A percentile compares a stretch with the other conserved stretches of the same genome.
Conservation (phyloP, 495 filamentous ascomycete genomes). For the Penicillium maclennaniae region DNA sequence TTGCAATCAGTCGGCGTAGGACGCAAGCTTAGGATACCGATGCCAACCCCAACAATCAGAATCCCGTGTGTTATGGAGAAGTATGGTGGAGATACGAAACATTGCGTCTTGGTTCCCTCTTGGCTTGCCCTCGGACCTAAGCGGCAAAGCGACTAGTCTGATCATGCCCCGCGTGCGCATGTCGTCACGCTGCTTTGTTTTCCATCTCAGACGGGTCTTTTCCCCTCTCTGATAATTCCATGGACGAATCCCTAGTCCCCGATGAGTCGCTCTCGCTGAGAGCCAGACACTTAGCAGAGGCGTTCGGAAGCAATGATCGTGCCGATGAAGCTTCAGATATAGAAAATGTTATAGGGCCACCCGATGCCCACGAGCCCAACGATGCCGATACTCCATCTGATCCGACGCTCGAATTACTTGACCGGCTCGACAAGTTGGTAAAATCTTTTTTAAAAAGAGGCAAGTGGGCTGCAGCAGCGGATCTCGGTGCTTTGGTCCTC, state of each 20-base stretch:
- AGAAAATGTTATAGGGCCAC: background rate
- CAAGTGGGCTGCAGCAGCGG: constrained; percentile 12
- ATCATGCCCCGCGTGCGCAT: background rate
- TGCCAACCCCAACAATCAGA: background rate
- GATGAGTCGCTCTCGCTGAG: constrained; percentile 3
- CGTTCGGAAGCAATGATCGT: constrained; percentile 5
- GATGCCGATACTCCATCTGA: background rate
- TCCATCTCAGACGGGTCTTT: background rate
- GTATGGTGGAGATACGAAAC: background rate
- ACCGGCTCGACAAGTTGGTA: constrained; percentile 1
- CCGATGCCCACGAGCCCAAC: background rate
- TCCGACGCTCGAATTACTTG: constrained; percentile 1
- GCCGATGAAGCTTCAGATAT: background rate
- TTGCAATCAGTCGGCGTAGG: background rate
- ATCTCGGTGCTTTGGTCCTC: constrained; percentile 20
- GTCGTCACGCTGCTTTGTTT: background rate
- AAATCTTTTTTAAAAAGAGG: constrained; percentile 3
- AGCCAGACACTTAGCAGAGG: constrained; percentile 1
- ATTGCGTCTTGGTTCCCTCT: background rate
- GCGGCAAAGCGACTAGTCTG: background rate
- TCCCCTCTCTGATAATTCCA: constrained; percentile 3
- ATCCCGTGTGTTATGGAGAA: background rate
- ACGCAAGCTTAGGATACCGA: background rate
- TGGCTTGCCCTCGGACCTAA: background rate
- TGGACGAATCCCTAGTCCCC: constrained; percentile 8